Evolutionary conservation across 225 moss, liverwort and hornwort genomes (phyloP), one percentile per base, ranked within the genome.

Genomic region (Lunularia cruciata): DNA sequence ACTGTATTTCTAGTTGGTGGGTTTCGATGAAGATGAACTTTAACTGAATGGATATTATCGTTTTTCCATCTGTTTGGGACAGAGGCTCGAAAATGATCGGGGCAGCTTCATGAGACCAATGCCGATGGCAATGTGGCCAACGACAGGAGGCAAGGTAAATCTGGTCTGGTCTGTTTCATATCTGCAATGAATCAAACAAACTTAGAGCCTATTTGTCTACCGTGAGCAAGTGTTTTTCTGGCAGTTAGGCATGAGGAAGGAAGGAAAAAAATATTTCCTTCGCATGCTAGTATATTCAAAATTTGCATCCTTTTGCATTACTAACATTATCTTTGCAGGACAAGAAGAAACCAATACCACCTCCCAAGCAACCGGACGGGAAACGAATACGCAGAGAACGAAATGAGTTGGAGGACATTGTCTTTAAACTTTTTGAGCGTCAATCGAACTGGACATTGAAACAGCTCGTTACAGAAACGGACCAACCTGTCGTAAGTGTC

Each of bases 401-500:
- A 64, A 75, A 79, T 65, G 81, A 88, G 75, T 66, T 98, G 79
- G 98, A 93, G 72, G 91, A 86, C 53, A 85, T 84, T 54, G 93
- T 98, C 26, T 98, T 98, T 43, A 89, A 98, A 73, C 89, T 89
- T 64, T 98, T 98, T 65, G 93, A 98, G 53, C 82, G 59, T 69
- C 85, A 86, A 73, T 71, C 98, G 13, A 98, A 98, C 72, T 98
- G 98, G 98, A 87, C 91, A 43, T 75, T 98, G 77, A 91, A 93
- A 75, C 91, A 86, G 63, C 87, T 98, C 35, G 87, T 93, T 54
- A 87, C 89, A 78, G 86, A 89, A 82, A 98, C 98, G 55, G 93
- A 89, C 71, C 98, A 98, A 76, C 98, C 98, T 80, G 91, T 91
- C 85, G 98, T 98, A 85, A 39, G 79, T 71, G n/a, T 26, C 3